phyloP scores from a whole-genome alignment of 2,329 filamentous ascomycete species.

The Fusarium beomiforme region DNA sequence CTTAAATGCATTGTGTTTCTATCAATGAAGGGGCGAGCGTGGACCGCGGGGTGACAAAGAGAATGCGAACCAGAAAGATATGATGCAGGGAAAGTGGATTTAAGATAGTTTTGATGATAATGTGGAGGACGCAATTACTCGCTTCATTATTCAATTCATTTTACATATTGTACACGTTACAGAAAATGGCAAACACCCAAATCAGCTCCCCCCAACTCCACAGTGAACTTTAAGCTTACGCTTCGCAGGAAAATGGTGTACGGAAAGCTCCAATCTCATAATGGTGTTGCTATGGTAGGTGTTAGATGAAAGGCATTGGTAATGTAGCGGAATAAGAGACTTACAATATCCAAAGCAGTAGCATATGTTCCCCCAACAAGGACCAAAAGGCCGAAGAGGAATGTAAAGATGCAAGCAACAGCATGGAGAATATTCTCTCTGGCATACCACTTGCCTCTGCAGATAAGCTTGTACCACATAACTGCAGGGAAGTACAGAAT shows the following conservation, averaged over 20 bases:
- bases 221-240: background rate
- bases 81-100: accelerated
- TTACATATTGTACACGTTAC: background rate
- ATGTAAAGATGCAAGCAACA: conserved; percentile 12
- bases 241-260: conserved; percentile 16
- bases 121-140: background rate
- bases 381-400: conserved; percentile 26
- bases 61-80: accelerated
- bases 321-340: accelerated
- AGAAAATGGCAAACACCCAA: accelerated
- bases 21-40: no score
- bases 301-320: background rate
- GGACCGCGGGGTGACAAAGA: background rate
- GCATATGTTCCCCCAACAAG: conserved; percentile 30
- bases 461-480: conserved; percentile 53
- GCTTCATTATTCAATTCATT: accelerated
- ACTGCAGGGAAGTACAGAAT: conserved; percentile 53
- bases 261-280: conserved; percentile 29
- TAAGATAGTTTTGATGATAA: accelerated
- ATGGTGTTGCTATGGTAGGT: conserved; percentile 1
- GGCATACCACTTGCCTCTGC: conserved; percentile 37
- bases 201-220: accelerated
- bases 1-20: background rate
- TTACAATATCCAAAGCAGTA: conserved; percentile 30
- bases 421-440: conserved; percentile 28